Evolutionary conservation across 2,329 filamentous ascomycete genomes (phyloP).

Genomic region (Colletotrichum liaoningense): DNA sequence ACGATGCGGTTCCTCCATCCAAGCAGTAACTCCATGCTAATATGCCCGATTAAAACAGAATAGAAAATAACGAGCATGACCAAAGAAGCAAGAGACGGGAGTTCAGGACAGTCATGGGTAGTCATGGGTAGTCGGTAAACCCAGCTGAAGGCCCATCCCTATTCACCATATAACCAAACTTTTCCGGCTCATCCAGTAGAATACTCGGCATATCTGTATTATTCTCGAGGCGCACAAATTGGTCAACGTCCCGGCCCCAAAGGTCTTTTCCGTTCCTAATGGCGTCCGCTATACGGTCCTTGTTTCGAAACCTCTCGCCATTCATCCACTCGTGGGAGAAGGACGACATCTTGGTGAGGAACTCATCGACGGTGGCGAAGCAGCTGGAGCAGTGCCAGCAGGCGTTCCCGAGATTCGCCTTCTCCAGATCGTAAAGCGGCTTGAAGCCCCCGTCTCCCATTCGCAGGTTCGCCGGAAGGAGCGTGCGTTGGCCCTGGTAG

Average conservation of each 20-base stretch:
- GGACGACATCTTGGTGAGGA: slow-evolving; percentile 64
- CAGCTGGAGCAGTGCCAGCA: slow-evolving; percentile 74
- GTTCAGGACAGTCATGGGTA: slow-evolving; percentile 44
- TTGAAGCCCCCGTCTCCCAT: slow-evolving; percentile 43
- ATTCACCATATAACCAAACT: slow-evolving; percentile 58
- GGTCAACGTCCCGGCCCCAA: slow-evolving; percentile 61
- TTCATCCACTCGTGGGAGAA: slow-evolving; percentile 63
- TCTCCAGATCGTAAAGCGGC: slow-evolving; percentile 36
- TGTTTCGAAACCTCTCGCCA: slow-evolving; percentile 58
- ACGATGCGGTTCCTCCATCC: not conserved
- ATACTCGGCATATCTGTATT: slow-evolving; percentile 66
- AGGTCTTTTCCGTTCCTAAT: slow-evolving; percentile 65
- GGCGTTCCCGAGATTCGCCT: slow-evolving; percentile 55
- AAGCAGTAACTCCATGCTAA: not conserved
- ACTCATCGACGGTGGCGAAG: slow-evolving; percentile 66
- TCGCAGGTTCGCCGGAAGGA: slow-evolving; percentile 66
- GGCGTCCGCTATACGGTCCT: slow-evolving; percentile 59
- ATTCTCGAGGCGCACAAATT: slow-evolving; percentile 59
- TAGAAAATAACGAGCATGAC: not conserved
- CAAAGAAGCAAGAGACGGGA: not conserved
- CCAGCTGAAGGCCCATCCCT: slow-evolving; percentile 59
- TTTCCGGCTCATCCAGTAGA: slow-evolving; percentile 51
- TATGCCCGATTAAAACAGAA: not conserved
- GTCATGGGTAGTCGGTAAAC: slow-evolving; percentile 60
- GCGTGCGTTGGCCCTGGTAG: slow-evolving; percentile 56